These are phyloP conservation scores for Pterula multifida DNA, from an alignment of 1,284 basidiomycete species.

Conservation along the genomic window DNA sequence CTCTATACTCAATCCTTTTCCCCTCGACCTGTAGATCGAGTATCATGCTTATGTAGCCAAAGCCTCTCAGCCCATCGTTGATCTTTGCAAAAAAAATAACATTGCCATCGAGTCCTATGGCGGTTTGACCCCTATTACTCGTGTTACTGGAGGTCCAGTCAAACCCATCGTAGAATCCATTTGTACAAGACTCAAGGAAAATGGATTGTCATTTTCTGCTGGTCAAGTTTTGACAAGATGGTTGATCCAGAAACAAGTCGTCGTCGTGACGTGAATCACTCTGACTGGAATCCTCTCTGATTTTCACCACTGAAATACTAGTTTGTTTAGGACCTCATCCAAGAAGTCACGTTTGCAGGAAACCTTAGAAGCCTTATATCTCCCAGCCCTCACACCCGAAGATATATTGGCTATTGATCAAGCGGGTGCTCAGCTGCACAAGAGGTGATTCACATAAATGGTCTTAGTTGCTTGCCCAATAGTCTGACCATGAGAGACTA, in stretches of 20 bases:
- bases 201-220: conserved; percentile 33
- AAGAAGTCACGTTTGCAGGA: conserved; percentile 59
- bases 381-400: conserved; percentile 45
- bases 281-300: not conserved
- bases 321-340: conserved; percentile 44
- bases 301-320: conserved; percentile 7
- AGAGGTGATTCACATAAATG: not conserved
- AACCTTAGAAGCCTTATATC: conserved; percentile 40
- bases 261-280: conserved; percentile 60
- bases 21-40: conserved; percentile 45
- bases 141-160: conserved; percentile 46
- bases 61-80: conserved; percentile 37
- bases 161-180: conserved; percentile 38
- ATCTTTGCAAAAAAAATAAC: conserved; percentile 11
- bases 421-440: not conserved
- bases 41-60: conserved; percentile 72
- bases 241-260: conserved; percentile 41
- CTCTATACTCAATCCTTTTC: not conserved
- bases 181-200: conserved; percentile 30
- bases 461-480: not conserved
- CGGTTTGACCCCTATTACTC: conserved; percentile 18
- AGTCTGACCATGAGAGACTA: not conserved
- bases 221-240: conserved; percentile 51
- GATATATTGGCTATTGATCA: conserved; percentile 28
- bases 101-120: conserved; percentile 13